A percentile compares a stretch with the other conserved stretches of the same genome.
Evolutionary conservation across 176 grass and related monocot species (phyloP).

Genomic region (Carex littledalei): DNA sequence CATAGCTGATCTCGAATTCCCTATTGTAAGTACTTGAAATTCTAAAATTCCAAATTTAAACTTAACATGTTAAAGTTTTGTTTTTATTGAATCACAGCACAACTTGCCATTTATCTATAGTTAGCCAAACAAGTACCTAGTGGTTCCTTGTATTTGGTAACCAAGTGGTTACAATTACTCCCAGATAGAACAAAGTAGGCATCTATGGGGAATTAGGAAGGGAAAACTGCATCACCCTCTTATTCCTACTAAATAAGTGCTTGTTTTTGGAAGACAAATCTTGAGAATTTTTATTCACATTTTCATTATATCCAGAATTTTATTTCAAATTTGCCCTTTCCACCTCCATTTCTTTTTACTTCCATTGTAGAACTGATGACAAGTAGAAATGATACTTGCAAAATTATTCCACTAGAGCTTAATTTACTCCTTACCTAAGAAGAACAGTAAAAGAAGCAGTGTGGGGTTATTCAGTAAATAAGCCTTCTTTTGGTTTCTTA

Average conservation of each 20-base stretch:
- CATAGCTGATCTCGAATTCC: conserved; percentile 60
- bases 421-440: not conserved
- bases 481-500: conserved; percentile 2
- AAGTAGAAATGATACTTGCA: not conserved
- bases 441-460: not conserved
- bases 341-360: not conserved
- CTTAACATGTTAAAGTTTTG: not conserved
- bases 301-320: not conserved
- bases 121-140: not conserved
- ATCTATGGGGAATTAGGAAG: not conserved
- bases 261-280: not conserved
- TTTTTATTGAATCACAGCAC: not conserved
- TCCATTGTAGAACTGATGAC: not conserved
- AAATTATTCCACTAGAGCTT: not conserved
- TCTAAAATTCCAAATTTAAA: not conserved
- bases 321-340: not conserved
- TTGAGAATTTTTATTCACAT: not conserved
- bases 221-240: not conserved
- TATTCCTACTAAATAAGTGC: not conserved
- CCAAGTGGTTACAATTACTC: not conserved
- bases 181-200: not conserved
- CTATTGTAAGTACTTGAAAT: conserved; percentile 56
- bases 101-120: not conserved
- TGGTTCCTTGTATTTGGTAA: not conserved
- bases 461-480: not conserved